Base-by-base conservation (phyloP, 2,329 filamentous ascomycete genomes). In the Colletotrichum falcatum region DNA sequence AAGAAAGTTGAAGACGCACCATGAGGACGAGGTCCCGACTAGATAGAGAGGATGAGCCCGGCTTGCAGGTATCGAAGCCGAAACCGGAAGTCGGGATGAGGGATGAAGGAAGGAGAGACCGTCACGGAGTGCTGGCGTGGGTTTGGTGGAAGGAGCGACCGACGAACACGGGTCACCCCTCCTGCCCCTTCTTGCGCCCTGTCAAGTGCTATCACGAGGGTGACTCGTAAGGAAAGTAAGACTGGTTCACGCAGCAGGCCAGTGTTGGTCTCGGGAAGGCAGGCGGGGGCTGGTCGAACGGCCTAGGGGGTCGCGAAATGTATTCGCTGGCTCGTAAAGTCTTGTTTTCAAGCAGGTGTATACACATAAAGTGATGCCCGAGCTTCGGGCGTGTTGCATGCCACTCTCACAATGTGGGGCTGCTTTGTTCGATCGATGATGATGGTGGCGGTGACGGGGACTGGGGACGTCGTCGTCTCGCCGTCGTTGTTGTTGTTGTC, bases 11-110 rank as follows among this genome's bases (percentile, higher is more conserved):
- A 16, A 30, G 20, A 67, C 69, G 33, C 60, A 71, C 69, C 69
- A 71, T 71, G 65, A 65, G 69, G 33, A 65, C 58, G 46, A 60
- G 20, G 65, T 68, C 68, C 58, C 37, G 28, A 28, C 39, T 53
- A 59, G 53, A n/a, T 44, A 26, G 26, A 53, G 37, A 16, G 18
- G 28, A 16, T 23, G n/a, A 44, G 44, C n/a, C 18, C 46, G n/a
- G 39, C 35, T n/a, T 37, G 23, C 18, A 51, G 33, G 48, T 35
- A 33, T 44, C 37, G 28, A n/a, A 46, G 5, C 35, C 49, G 28
- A 33, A 49, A 26, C 23, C 7, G 28, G 37, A 56, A 44, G 49
- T 30, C 35, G 49, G n/a, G 12, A 35, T 6, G 37, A 37, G 16
- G 23, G 35, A 9, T 14, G 16, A 35, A 4, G 42, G 11, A 37